Percentiles rank a stretch among this genome's conserved stretches.
These are phyloP conservation scores for Sclerotiophoma versabilis DNA, from an alignment of 2,329 filamentous ascomycete genomes.

Conservation along the genomic window DNA sequence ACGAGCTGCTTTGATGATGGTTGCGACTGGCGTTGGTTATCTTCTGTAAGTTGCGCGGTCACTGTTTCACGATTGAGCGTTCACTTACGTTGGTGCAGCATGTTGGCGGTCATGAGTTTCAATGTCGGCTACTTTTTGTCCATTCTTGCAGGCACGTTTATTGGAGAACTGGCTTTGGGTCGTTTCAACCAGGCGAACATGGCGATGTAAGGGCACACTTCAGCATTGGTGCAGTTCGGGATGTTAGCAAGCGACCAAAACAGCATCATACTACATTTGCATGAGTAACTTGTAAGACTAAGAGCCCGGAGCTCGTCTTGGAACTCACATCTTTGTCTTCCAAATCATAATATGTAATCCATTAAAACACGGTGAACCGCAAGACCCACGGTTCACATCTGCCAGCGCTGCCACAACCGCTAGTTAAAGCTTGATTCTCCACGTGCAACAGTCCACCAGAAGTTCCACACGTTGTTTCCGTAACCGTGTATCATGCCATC, in stretches of 20 bases:
- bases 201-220: constrained; percentile 31
- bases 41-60: constrained; percentile 71
- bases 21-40: constrained; percentile 80
- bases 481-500: not conserved
- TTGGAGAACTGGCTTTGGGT: constrained; percentile 84
- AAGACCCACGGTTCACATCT: not conserved
- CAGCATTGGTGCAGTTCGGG: not conserved
- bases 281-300: not conserved
- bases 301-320: constrained; percentile 5
- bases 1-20: constrained; percentile 72
- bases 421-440: constrained; percentile 30
- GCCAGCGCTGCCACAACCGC: constrained; percentile 24
- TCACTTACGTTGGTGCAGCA: constrained; percentile 61
- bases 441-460: not conserved
- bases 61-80: not conserved
- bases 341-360: not conserved
- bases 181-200: constrained; percentile 61
- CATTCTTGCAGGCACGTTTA: constrained; percentile 77
- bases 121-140: constrained; percentile 87
- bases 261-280: not conserved
- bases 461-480: constrained; percentile 1
- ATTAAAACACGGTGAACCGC: not conserved
- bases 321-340: not conserved
- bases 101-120: constrained; percentile 91
- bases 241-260: not conserved